Base-by-base conservation (phyloP, 2,329 filamentous ascomycete species). In the Pseudovirgaria hyperparasitica region DNA sequence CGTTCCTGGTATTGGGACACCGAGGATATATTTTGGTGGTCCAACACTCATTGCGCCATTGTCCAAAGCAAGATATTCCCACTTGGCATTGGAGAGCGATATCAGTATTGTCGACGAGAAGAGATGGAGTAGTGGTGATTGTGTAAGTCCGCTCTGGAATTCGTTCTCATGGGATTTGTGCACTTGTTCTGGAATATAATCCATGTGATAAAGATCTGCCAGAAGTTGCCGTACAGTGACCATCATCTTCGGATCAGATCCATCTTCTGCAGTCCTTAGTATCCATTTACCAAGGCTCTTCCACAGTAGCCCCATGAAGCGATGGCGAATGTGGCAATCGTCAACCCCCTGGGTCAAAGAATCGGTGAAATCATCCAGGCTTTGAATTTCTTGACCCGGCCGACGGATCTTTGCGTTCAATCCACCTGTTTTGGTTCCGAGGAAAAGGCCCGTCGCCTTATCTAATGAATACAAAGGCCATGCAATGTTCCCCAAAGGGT, bases 81-180 rank as follows among this genome's bases (percentile, higher is more conserved):
- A 65, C 2, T 55, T 55, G 3, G 63, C 62, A 41, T 67, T 63
- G 4, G 62, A 62, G 18, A 67, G 40, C 4, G 62, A 59, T 1
- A 57, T 60, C 15, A 66, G 39, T 18, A 67, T 66, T 11, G 57
- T 52, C 4, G 58, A 57, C 3, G 59, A 63, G 1, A 67, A 43
- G 16, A 64, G 40, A 28, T 62, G 55, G 4, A 66, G 46, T 5
- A 57, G 55, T 4, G 62, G 63, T 16, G 63, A 61, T 32, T 63
- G 60, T 29, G 55, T 58, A 5, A 61, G 45, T 7, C 52, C 53
- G 29, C 44, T 45, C 6, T 40, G 38, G 27, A 55, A 47, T 7
- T 43, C 39, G 9, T 43, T 39, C 2, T 53, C 46, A 7, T 41
- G 42, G 25, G 55, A 54, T 9, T 50, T 46, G 37, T 64, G 62